Conservation (phyloP, 1,284 basidiomycete species). For the Heimioporus punctisporus region DNA sequence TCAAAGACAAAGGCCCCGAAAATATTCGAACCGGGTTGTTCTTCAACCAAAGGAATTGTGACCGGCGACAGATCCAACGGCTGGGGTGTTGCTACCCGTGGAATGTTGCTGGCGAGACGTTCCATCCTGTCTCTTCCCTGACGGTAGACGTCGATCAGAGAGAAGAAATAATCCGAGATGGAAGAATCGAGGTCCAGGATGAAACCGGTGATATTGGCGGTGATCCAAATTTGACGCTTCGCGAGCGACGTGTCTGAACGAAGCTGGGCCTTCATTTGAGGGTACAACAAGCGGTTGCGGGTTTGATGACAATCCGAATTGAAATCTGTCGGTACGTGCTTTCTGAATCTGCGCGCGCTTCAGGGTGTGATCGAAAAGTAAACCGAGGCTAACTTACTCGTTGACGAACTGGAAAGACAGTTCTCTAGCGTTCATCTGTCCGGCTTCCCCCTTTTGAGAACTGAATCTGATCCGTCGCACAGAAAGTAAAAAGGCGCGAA, state of each 20-base stretch:
- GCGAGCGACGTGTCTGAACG: slow-evolving; percentile 54
- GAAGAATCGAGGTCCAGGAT: slow-evolving; percentile 84
- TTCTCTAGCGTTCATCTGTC: slow-evolving; percentile 70
- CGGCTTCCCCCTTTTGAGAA: slow-evolving; percentile 77
- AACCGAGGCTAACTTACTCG: slow-evolving; percentile 45
- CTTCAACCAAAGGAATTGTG: slow-evolving; percentile 6
- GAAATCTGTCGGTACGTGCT: slow-evolving; percentile 72
- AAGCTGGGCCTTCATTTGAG: slow-evolving; percentile 79
- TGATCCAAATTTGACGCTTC: slow-evolving; percentile 63
- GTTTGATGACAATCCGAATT: slow-evolving; percentile 69
- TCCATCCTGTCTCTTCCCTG: slow-evolving; percentile 80
- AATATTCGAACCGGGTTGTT: slow-evolving; percentile 57
- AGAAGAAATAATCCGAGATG: slow-evolving; percentile 80
- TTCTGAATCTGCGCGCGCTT: slow-evolving; percentile 65
- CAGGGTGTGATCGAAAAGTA: slow-evolving; percentile 3
- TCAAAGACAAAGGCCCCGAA: slow-evolving; percentile 77
- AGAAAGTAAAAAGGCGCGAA: slow-evolving; percentile 85
- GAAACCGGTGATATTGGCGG: slow-evolving; percentile 85
- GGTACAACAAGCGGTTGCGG: slow-evolving; percentile 78
- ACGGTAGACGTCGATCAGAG: slow-evolving; percentile 84
- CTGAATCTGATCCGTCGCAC: slow-evolving; percentile 75
- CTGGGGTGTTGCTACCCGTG: slow-evolving; percentile 42
- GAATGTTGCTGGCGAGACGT: slow-evolving; percentile 53
- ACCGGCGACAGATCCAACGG: slow-evolving; percentile 15
- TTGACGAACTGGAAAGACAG: slow-evolving; percentile 87